Evolutionary conservation across 805 yeast species (phyloP), one percentile per base, ranked within the genome.

Genomic region (Cyberlindnera subsufficiens): DNA sequence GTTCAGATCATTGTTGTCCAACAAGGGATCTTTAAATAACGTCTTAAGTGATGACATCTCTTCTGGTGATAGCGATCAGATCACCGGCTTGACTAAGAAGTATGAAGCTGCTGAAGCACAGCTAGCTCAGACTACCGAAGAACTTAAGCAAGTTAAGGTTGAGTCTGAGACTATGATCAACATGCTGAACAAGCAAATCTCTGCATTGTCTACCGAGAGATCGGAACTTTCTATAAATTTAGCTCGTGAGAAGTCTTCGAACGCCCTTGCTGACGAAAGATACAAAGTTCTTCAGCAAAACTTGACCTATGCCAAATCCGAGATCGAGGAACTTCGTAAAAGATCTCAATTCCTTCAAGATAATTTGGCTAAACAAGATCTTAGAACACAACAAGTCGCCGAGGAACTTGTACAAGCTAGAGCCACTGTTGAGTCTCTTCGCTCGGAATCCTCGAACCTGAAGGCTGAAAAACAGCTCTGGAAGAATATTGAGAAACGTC

Each of bases 361-460:
- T 16, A 64, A 58, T 15, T 46, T 75, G 29, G 47, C 66, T 2
- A 66, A 61, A 53, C 80, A 70, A 52, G 93, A 77, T 53, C 50
- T 56, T 29, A 70, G 64, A 50, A 68, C 74, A 15, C 77, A 71
- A 40, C 63, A 63, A 19, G 66, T 72, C 7, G 62, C 75, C 3
- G 79, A 78, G 46, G 82, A 84, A 37, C 60, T 83, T 38, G 60
- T 81, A 11, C 75, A 77, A 32, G 58, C 74, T 17, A 82, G 73
- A 54, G 61, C 78, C 1, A 45, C 60, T 19, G 51, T 72, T 20
- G 71, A 78, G 20, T 61, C 65, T 19, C 52, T 72, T 16, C 71
- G 72, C 22, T 60, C 72, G 5, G 75, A 74, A 27, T 47, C 75
- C 6, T 68, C 69, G 14, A 74, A 72, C 40, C 59, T 80, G 45